These are phyloP conservation scores for Oryza glaberrima DNA, from an alignment of 176 grass and related monocot species.

Conservation along the genomic window DNA sequence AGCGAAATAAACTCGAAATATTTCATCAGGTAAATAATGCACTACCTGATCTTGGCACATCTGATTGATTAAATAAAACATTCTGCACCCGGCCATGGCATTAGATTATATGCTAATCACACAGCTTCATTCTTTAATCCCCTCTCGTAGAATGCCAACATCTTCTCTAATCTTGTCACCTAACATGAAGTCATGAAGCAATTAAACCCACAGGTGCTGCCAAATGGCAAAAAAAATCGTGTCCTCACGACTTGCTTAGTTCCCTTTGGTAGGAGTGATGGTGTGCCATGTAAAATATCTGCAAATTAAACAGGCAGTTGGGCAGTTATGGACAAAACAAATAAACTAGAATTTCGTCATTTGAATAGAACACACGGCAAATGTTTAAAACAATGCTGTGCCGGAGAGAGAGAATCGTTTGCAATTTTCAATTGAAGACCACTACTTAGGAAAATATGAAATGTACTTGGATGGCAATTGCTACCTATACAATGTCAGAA, in stretches of 20 bases:
- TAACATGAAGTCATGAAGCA: neutral
- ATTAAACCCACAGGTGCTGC: neutral
- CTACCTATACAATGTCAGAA: neutral
- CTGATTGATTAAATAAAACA: conserved; percentile 1
- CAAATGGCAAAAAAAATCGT: conserved; percentile 38
- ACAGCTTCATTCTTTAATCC: conserved; percentile 1
- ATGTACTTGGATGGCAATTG: neutral
- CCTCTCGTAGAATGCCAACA: neutral
- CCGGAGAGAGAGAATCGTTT: neutral
- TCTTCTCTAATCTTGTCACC: conserved; percentile 26
- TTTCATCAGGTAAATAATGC: neutral
- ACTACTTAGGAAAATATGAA: neutral
- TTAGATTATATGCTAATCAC: conserved; percentile 18
- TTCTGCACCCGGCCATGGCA: neutral
- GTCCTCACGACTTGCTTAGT: conserved; percentile 25
- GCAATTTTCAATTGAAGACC: neutral
- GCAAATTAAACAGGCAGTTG: neutral
- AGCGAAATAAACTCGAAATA: neutral
- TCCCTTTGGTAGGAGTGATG: conserved; percentile 18
- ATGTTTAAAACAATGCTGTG: conserved; percentile 29
- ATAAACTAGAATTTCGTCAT: neutral
- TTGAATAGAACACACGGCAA: neutral
- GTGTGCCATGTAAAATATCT: conserved; percentile 5
- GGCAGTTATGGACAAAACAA: conserved; percentile 22
- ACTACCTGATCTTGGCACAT: neutral